Evolutionary conservation across 108 stramenopile species (phyloP).

Genomic region (Bacterosira constricta): DNA sequence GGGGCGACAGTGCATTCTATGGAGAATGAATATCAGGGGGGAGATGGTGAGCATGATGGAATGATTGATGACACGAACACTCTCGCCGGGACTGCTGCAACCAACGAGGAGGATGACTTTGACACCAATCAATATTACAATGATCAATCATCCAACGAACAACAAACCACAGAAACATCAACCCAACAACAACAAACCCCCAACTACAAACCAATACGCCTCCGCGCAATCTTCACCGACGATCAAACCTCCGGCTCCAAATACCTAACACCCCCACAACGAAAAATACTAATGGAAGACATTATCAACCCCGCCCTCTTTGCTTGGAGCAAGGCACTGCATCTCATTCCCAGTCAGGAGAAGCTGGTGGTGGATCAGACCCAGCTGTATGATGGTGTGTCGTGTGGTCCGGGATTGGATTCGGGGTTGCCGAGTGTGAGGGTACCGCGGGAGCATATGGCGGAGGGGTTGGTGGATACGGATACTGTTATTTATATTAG

Average conservation of each 20-base stretch:
- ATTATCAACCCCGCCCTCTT: constrained; percentile 75
- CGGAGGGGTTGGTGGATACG: constrained; percentile 61
- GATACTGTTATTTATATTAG: constrained; percentile 82
- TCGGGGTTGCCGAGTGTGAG: constrained; percentile 63
- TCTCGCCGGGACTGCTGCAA: no score
- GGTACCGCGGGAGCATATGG: constrained; percentile 66
- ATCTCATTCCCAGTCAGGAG: constrained; percentile 56
- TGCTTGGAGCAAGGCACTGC: constrained; percentile 80
- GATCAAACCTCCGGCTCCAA: constrained; percentile 56
- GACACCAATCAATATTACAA: no score
- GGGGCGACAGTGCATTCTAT: not conserved
- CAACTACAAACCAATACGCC: constrained; percentile 78
- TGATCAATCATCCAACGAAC: no score
- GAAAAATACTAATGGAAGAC: constrained; percentile 63
- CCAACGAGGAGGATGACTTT: no score
- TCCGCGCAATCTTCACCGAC: constrained; percentile 67
- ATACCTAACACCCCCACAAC: constrained; percentile 48
- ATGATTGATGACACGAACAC: no score
- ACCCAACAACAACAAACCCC: no score
- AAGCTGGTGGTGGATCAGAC: constrained; percentile 70
- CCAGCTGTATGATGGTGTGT: constrained; percentile 70
- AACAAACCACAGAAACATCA: no score
- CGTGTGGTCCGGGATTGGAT: constrained; percentile 81
- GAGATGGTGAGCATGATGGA: no score
- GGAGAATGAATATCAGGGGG: not conserved